Evolutionary conservation across 257 asterid species (phyloP).

Genomic region (Dorcoceras hygrometricum): DNA sequence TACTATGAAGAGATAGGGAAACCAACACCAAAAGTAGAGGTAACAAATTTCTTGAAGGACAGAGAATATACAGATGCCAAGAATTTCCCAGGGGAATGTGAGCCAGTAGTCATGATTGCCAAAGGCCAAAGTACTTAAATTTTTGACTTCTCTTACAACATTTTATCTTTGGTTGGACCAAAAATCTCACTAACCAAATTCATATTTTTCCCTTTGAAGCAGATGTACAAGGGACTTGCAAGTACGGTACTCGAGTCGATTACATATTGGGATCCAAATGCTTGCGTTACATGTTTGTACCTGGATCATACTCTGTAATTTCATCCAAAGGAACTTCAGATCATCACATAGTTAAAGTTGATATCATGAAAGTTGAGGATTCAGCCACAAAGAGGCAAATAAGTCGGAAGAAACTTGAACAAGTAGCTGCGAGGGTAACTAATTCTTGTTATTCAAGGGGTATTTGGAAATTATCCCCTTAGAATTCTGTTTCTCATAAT

Average conservation of each 20-base stretch:
- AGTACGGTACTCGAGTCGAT: slow-evolving; percentile 89
- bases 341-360: slow-evolving; percentile 89
- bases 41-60: slow-evolving; percentile 62
- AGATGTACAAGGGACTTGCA: slow-evolving; percentile 96
- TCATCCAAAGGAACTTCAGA: slow-evolving; percentile 95
- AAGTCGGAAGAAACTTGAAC: slow-evolving; percentile 34
- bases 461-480: slow-evolving; percentile 24
- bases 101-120: slow-evolving; percentile 83
- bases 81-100: slow-evolving; percentile 74
- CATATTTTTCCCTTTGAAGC: slow-evolving; percentile 16
- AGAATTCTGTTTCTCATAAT: not conserved
- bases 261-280: slow-evolving; percentile 61
- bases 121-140: slow-evolving; percentile 79
- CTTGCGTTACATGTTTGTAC: slow-evolving; percentile 57
- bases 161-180: not conserved
- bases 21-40: slow-evolving; percentile 79
- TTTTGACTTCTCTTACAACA: not conserved
- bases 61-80: slow-evolving; percentile 72
- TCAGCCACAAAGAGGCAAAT: slow-evolving; percentile 25
- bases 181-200: not conserved
- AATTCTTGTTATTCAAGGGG: slow-evolving; percentile 46
- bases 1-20: slow-evolving; percentile 79
- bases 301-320: slow-evolving; percentile 80
- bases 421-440: slow-evolving; percentile 37
- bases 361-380: slow-evolving; percentile 44